These are phyloP conservation scores for Elsinoe ampelina DNA, from an alignment of 2,329 filamentous ascomycete species.

Conservation along the genomic window DNA sequence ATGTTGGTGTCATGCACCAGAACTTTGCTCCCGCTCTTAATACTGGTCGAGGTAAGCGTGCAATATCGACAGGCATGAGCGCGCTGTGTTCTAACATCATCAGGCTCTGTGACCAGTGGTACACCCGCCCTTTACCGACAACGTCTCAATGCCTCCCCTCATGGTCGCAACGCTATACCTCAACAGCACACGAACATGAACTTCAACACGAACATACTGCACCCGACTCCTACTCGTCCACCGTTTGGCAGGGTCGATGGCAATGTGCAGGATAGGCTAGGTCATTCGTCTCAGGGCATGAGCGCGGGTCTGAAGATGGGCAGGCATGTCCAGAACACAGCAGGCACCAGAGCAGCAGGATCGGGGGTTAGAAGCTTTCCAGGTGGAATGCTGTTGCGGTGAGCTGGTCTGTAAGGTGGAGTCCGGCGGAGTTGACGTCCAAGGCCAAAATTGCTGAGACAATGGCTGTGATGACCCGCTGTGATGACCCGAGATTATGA, in stretches of 20 bases:
- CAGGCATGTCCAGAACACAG: conserved; percentile 15
- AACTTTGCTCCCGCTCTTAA: not conserved
- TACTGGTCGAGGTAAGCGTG: not conserved
- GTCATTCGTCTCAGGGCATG: conserved; percentile 24
- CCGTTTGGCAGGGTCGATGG: conserved; percentile 23
- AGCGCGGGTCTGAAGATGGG: conserved; percentile 24
- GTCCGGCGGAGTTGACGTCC: not conserved
- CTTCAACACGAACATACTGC: conserved; percentile 15
- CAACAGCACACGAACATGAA: not conserved
- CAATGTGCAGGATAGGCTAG: conserved; percentile 19
- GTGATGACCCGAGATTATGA: too few relatives aligned
- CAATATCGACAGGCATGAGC: not conserved
- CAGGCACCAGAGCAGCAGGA: not conserved
- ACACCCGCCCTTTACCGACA: conserved; percentile 25
- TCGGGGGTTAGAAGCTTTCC: not conserved
- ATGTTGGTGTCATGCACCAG: not conserved
- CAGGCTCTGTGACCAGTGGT: conserved; percentile 9
- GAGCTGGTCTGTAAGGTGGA: not conserved
- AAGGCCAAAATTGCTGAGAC: too few relatives aligned
- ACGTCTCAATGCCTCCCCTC: conserved; percentile 23
- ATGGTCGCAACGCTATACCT: conserved; percentile 19
- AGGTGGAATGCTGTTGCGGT: not conserved
- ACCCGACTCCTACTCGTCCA: conserved; percentile 27
- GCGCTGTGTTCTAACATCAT: not conserved
- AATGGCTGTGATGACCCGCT: too few relatives aligned